These are phyloP conservation scores for Conringia planisiliqua DNA, from an alignment of 345 rosid genomes.

Conservation along the genomic window DNA sequence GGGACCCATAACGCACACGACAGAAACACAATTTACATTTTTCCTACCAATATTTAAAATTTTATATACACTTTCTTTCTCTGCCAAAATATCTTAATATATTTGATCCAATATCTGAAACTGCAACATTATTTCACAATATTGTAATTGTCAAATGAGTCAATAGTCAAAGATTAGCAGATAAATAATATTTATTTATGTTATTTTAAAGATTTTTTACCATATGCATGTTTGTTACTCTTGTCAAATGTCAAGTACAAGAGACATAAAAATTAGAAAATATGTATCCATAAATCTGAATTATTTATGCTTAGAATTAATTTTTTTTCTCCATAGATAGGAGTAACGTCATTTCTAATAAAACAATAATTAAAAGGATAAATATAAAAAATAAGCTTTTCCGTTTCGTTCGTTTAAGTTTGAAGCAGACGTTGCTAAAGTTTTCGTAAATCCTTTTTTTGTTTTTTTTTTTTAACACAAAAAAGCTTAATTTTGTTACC, in stretches of 20 bases:
- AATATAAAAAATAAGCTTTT: neutral
- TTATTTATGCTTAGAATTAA: too few species aligned
- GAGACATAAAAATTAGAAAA: too few species aligned
- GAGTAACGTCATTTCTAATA: conserved; percentile 13
- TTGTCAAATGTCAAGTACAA: too few species aligned
- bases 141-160: too few species aligned
- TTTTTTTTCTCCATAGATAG: too few species aligned
- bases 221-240: too few species aligned
- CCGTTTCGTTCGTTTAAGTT: neutral
- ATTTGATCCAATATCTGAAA: neutral
- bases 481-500: neutral
- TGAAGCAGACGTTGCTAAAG: conserved; percentile 4
- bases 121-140: neutral
- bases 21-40: conserved; percentile 11
- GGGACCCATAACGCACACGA: conserved; percentile 16
- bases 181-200: too few species aligned
- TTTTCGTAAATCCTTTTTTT: neutral
- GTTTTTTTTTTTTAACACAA: too few species aligned
- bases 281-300: too few species aligned
- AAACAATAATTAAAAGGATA: neutral
- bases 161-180: too few species aligned
- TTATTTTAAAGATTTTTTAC: too few species aligned
- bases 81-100: neutral
- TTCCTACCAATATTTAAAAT: neutral
- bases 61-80: neutral